Evolutionary conservation across 257 asterid genomes (phyloP).

Genomic region (Mentha longifolia): DNA sequence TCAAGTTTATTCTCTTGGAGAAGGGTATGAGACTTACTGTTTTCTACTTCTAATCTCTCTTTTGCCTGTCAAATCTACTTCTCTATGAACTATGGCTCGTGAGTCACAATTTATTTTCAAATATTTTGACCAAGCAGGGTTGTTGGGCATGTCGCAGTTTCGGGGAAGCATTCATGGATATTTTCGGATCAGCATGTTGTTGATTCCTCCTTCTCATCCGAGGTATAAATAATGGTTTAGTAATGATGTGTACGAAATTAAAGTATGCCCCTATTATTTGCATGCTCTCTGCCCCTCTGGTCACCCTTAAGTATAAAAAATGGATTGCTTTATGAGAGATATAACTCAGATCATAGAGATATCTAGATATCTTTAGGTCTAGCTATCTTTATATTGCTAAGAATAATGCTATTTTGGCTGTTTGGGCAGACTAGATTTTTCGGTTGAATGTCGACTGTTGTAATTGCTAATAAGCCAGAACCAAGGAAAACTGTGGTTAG

Average conservation of each 20-base stretch:
- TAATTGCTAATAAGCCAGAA: conserved; percentile 8
- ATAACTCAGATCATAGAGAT: conserved; percentile 4
- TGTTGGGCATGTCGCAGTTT: conserved; percentile 88
- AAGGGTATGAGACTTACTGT: conserved; percentile 69
- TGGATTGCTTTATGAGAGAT: conserved; percentile 2
- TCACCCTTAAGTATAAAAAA: conserved; percentile 26
- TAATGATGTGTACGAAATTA: not conserved
- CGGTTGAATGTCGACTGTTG: conserved; percentile 15
- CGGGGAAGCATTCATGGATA: conserved; percentile 93
- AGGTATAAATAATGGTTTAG: conserved; percentile 47
- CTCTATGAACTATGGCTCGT: conserved; percentile 29
- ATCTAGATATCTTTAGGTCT: not conserved
- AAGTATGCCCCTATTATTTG: no score
- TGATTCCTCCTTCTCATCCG: conserved; percentile 53
- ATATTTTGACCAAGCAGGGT: conserved; percentile 52
- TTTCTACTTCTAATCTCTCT: conserved; percentile 29
- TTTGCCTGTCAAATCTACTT: conserved; percentile 31
- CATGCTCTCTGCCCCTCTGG: not conserved
- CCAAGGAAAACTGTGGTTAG: conserved; percentile 8
- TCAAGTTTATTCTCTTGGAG: conserved; percentile 88
- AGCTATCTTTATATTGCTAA: conserved; percentile 10
- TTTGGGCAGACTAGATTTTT: not conserved
- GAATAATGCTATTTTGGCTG: conserved; percentile 12
- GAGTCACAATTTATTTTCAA: conserved; percentile 12
- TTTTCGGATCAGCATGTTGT: conserved; percentile 55